These are phyloP conservation scores for Powellomyces hirtus DNA, from an alignment of 192 early-diverging fungal species.

Conservation along the genomic window DNA sequence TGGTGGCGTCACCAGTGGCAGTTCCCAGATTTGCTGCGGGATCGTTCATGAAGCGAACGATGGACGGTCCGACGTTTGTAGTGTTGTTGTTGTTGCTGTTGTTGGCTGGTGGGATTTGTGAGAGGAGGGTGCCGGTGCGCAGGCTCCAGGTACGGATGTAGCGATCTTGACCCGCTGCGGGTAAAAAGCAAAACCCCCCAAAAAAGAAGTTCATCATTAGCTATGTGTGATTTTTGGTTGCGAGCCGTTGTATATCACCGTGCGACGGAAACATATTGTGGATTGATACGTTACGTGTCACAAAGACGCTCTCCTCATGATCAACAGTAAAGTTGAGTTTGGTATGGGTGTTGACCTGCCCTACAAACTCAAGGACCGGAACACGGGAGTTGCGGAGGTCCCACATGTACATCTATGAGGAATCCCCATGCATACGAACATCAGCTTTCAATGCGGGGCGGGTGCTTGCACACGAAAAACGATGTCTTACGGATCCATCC, in stretches of 20 bases:
- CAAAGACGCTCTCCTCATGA: not conserved
- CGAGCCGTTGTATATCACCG: not conserved
- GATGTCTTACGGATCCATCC: slow-evolving; percentile 23
- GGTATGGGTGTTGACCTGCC: slow-evolving; percentile 1
- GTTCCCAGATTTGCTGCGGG: no score
- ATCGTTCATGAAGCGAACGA: no score
- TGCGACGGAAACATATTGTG: not conserved
- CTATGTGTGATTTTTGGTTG: not conserved
- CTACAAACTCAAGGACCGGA: slow-evolving; percentile 4
- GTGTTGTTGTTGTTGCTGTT: no score
- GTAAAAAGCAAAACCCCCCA: not conserved
- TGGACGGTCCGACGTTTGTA: no score
- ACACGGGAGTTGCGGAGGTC: not conserved
- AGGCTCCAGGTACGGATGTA: slow-evolving; percentile 18
- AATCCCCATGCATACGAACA: no score
- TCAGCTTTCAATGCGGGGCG: no score
- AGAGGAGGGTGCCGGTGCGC: slow-evolving; percentile 12
- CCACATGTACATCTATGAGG: slow-evolving; percentile 22
- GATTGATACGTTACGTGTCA: not conserved
- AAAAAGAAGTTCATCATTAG: no score
- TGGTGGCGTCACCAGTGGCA: no score
- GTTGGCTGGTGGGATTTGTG: not conserved
- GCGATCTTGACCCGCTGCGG: slow-evolving; percentile 9
- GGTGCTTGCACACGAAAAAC: no score
- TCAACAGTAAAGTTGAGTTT: slow-evolving; percentile 10